These are phyloP conservation scores for Yamadazyma scolyti DNA, from an alignment of 805 yeast genomes.

Conservation along the genomic window DNA sequence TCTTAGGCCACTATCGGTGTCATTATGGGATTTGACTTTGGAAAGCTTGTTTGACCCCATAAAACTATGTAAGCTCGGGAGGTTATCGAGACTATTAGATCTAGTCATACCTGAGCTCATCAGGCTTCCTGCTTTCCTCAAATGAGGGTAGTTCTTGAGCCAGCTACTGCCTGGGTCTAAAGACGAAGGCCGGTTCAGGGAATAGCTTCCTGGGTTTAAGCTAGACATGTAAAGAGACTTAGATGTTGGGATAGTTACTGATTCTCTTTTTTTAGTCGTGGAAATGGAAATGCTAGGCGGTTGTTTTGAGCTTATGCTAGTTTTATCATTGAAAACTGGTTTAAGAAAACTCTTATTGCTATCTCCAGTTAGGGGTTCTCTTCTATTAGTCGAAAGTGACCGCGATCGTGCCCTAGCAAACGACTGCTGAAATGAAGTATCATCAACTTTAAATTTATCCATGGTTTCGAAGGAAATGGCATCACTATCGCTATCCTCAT, in stretches of 20 bases:
- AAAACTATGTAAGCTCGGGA: conserved; percentile 10
- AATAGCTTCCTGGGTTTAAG: background rate
- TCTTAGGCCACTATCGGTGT: conserved; percentile 4
- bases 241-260: conserved; percentile 60
- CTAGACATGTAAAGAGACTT: background rate
- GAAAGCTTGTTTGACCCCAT: conserved; percentile 9
- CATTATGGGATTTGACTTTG: conserved; percentile 8
- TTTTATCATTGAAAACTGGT: conserved; percentile 3
- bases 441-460: conserved; percentile 15
- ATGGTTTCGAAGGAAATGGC: conserved; percentile 12
- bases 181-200: conserved; percentile 3
- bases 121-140: conserved; percentile 10
- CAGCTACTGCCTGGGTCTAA: conserved; percentile 14
- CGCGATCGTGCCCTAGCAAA: conserved; percentile 22
- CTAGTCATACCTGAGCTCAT: conserved; percentile 5
- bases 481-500: conserved; percentile 24
- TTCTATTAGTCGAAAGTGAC: conserved; percentile 7
- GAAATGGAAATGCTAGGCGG: conserved; percentile 69
- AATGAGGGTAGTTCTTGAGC: conserved; percentile 26
- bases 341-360: conserved; percentile 4
- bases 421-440: conserved; percentile 20
- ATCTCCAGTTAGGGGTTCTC: conserved; percentile 2
- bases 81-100: conserved; percentile 11
- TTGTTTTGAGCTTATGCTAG: conserved; percentile 10
- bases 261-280: conserved; percentile 73